phyloP scores from a whole-genome alignment of 1,139 yeast species.

The Magnusiomyces sp. region DNA sequence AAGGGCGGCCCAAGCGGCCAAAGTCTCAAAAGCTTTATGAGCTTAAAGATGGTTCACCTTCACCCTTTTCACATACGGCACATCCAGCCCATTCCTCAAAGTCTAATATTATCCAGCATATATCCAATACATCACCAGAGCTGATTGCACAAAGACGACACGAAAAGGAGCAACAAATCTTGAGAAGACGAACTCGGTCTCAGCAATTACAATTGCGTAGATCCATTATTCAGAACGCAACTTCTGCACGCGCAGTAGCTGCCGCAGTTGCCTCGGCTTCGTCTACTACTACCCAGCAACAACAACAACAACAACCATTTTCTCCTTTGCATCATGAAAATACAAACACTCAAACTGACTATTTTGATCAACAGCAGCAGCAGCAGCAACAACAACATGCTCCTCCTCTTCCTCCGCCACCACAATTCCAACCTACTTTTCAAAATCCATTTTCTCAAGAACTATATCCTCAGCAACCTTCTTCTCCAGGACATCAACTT shows the following conservation, averaged over 20 bases:
- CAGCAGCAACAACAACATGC: constrained; percentile 1
- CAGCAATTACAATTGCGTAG: not conserved
- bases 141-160: not conserved
- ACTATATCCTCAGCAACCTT: not conserved
- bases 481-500: not conserved
- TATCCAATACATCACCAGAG: not conserved
- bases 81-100: constrained; percentile 1
- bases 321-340: not conserved
- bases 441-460: not conserved
- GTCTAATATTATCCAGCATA: not conserved
- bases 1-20: no score
- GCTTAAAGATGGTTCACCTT: no score
- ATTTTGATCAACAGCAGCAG: not conserved
- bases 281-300: not conserved
- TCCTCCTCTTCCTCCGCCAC: not conserved
- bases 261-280: not conserved
- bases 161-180: not conserved
- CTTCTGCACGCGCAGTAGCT: not conserved
- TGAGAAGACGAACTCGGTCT: no score
- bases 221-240: not conserved
- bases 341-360: not conserved
- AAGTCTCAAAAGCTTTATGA: no score
- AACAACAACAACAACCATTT: not conserved
- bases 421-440: not conserved
- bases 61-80: constrained; percentile 2